phyloP scores from a whole-genome alignment of 2,329 filamentous ascomycete genomes.

The Ophiostoma populinum region DNA sequence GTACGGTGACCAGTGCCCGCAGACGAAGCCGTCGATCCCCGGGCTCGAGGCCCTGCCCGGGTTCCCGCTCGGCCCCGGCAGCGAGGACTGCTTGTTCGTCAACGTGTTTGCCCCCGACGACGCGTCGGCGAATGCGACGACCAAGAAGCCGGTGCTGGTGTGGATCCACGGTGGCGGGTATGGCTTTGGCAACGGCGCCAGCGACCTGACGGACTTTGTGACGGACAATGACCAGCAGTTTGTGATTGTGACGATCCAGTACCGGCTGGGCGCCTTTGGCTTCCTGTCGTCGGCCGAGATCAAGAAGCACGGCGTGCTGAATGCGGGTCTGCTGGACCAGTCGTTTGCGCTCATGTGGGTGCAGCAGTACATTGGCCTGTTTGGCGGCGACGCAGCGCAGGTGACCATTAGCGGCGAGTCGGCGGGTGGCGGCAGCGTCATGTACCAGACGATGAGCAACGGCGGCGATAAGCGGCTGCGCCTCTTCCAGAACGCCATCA shows the following conservation, averaged over 20 bases:
- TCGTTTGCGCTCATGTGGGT: conserved; percentile 35
- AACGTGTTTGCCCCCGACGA: conserved; percentile 27
- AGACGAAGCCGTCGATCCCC: neutral
- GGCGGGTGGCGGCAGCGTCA: conserved; percentile 33
- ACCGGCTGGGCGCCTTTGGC: conserved; percentile 13
- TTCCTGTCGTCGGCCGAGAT: conserved; percentile 11
- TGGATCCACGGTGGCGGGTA: conserved; percentile 26
- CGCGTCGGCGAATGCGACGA: conserved; percentile 12
- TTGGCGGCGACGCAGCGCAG: conserved; percentile 33
- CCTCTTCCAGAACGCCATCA: conserved; percentile 11
- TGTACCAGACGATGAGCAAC: conserved; percentile 20
- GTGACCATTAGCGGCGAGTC: conserved; percentile 39
- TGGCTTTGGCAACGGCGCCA: conserved; percentile 11
- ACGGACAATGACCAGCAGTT: conserved; percentile 13
- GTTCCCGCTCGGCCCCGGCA: conserved; percentile 2
- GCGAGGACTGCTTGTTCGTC: conserved; percentile 25
- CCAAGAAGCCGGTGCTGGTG: conserved; percentile 34
- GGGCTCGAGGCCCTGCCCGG: neutral
- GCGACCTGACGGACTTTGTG: conserved; percentile 12
- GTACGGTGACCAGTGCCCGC: conserved; percentile 1
- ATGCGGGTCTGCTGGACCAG: conserved; percentile 37
- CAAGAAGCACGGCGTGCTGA: conserved; percentile 19
- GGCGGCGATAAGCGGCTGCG: conserved; percentile 18
- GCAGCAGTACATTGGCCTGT: conserved; percentile 30
- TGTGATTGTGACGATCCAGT: conserved; percentile 15